phyloP scores from a whole-genome alignment of 1,284 basidiomycete genomes.

The Microbotryum scabiosae region DNA sequence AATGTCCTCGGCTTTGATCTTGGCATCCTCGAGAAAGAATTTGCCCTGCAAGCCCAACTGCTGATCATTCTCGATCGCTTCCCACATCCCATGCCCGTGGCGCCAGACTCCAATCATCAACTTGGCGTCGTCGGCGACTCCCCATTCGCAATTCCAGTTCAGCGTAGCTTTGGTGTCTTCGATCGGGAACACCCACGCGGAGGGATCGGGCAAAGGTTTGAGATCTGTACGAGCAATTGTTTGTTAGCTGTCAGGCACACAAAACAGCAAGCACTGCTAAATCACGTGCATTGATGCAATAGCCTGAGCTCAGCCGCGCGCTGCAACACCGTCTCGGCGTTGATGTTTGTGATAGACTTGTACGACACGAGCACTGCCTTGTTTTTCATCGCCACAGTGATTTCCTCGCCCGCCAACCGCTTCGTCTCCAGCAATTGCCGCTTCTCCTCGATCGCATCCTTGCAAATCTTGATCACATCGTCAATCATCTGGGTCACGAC shows the following conservation, averaged over 20 bases:
- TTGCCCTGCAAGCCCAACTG: slow-evolving; percentile 77
- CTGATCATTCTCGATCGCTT: slow-evolving; percentile 81
- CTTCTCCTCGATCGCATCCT: slow-evolving; percentile 73
- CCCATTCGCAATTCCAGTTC: slow-evolving; percentile 93
- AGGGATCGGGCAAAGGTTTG: slow-evolving; percentile 52
- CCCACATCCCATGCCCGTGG: slow-evolving; percentile 97
- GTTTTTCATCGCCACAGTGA: slow-evolving; percentile 58
- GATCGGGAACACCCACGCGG: slow-evolving; percentile 77
- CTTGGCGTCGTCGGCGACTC: slow-evolving; percentile 84
- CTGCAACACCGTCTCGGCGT: slow-evolving; percentile 91
- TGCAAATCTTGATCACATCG: slow-evolving; percentile 81
- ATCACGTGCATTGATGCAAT: slow-evolving; percentile 53
- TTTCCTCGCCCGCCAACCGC: slow-evolving; percentile 66
- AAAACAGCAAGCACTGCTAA: too few relatives aligned
- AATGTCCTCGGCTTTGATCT: slow-evolving; percentile 57
- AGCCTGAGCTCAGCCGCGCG: slow-evolving; percentile 84
- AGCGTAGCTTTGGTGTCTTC: slow-evolving; percentile 87
- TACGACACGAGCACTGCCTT: slow-evolving; percentile 91
- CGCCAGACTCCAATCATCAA: slow-evolving; percentile 86
- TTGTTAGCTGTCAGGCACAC: background rate
- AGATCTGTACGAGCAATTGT: slow-evolving; percentile 42
- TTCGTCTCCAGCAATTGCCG: slow-evolving; percentile 68
- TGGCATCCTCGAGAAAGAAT: slow-evolving; percentile 95
- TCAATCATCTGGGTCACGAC: slow-evolving; percentile 87
- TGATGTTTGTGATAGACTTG: slow-evolving; percentile 84